Evolutionary conservation across 345 rosid species (phyloP).

Genomic region (Kernera saxatilis): DNA sequence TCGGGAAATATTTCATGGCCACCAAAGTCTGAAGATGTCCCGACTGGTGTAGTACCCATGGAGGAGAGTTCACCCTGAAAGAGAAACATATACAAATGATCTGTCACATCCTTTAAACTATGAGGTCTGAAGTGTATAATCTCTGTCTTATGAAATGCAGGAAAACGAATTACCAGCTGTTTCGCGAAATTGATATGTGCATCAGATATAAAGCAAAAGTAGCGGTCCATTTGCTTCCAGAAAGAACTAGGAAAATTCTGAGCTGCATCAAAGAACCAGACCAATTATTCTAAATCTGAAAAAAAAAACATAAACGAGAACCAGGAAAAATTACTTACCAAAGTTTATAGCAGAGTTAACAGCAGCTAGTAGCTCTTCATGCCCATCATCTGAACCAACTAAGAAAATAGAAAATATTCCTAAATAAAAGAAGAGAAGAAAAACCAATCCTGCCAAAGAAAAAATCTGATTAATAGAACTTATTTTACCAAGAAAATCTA

Average conservation of each 20-base stretch:
- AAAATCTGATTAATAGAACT: slow-evolving; percentile 7
- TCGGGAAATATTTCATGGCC: slow-evolving; percentile 34
- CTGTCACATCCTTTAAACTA: slow-evolving; percentile 13
- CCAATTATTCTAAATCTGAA: slow-evolving; percentile 17
- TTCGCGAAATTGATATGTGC: slow-evolving; percentile 58
- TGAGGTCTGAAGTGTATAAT: slow-evolving; percentile 1
- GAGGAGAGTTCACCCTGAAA: slow-evolving; percentile 29
- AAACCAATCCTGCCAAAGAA: neutral
- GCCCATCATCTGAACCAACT: slow-evolving; percentile 87
- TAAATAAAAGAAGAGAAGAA: slow-evolving; percentile 14
- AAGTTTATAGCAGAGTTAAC: slow-evolving; percentile 64
- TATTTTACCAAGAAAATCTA: slow-evolving; percentile 78
- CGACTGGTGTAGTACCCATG: slow-evolving; percentile 11
- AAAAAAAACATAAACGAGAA: slow-evolving; percentile 6
- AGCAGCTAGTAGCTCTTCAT: slow-evolving; percentile 85
- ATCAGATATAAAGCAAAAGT: slow-evolving; percentile 69
- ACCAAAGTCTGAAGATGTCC: slow-evolving; percentile 21
- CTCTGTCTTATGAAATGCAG: slow-evolving; percentile 3
- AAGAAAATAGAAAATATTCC: slow-evolving; percentile 26
- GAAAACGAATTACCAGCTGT: slow-evolving; percentile 52
- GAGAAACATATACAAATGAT: neutral
- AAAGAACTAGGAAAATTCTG: slow-evolving; percentile 46
- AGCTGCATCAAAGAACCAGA: slow-evolving; percentile 48
- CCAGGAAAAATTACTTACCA: slow-evolving; percentile 35
- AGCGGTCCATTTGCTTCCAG: slow-evolving; percentile 85